Base-by-base conservation (phyloP, 768 basidiomycete species). In the Lentinula raphanica region DNA sequence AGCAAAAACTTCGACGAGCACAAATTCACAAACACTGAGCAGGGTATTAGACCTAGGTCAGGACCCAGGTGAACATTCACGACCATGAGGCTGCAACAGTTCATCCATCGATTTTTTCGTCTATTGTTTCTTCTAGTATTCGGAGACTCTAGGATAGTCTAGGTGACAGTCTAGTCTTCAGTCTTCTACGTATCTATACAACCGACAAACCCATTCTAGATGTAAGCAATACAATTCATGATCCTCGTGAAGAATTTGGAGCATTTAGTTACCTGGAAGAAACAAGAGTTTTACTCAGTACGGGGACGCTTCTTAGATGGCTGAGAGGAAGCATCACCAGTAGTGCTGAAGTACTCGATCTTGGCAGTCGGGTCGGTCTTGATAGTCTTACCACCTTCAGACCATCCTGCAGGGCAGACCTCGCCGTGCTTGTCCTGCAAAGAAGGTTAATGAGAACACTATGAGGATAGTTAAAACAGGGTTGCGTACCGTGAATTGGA, bases 401-500 rank as follows among this genome's bases (percentile, higher is more conserved):
- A 85, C 94, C 94, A 96, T 72, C 91, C 92, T 12, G 85, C 88
- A 15, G 94, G 94, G 78, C 94, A 96, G 21, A 94, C 94, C 70
- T 97, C 93, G 25, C 94, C 94, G 67, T 93, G 82, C 70, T 86
- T 77, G 60, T 96, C 94, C 90, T 90, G 59, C 15, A 53, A 48
- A 31, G 29, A 48, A 45, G 48, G n/a, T n/a, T n/a, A n/a, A n/a
- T n/a, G n/a, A n/a, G n/a, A n/a, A n/a, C n/a, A n/a, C n/a, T n/a
- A 32, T 46, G 19, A 32, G 45, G 8, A 3, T 21, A 53, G 12
- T 3, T 56, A n/a, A 45, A n/a, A 13, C 4, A 44, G 31, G 5
- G 25, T 35, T 11, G 76, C 85, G 40, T 67, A 91, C 90, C 12
- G 84, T 85, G 72, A 89, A 93, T 68, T 95, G 93, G 88, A 96